A percentile compares a stretch with the other conserved stretches of the same genome.
These are phyloP conservation scores for Jackrogersella minutella DNA, from an alignment of 495 filamentous ascomycete genomes.

Conservation along the genomic window DNA sequence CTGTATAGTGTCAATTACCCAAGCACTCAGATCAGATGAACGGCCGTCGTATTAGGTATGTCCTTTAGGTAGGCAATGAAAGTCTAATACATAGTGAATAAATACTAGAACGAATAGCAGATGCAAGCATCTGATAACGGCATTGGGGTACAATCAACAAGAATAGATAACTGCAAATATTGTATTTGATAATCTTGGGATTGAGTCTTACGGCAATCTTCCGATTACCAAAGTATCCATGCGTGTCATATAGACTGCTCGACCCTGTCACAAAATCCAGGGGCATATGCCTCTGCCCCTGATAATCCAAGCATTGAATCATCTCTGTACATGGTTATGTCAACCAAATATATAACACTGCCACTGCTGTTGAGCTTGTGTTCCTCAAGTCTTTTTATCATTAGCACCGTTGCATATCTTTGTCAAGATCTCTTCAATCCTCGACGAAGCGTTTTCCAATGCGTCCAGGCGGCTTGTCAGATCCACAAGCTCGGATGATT, in stretches of 20 bases:
- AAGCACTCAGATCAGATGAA: too few species aligned
- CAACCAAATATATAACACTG: not conserved
- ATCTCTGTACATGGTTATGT: not conserved
- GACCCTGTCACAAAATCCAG: not conserved
- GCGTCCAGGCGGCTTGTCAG: slow-evolving; percentile 47
- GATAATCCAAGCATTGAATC: slow-evolving; percentile 37
- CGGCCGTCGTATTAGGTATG: not conserved
- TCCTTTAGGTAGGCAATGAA: not conserved
- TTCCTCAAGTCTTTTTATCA: not conserved
- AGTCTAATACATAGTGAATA: too few species aligned
- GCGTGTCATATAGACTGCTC: not conserved
- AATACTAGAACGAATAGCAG: too few species aligned
- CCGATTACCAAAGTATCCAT: not conserved
- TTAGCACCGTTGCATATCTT: slow-evolving; percentile 34
- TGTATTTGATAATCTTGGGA: not conserved
- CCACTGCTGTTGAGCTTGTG: slow-evolving; percentile 5
- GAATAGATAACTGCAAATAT: not conserved
- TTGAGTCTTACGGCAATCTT: not conserved
- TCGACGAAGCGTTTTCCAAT: slow-evolving; percentile 48
- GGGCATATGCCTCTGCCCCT: slow-evolving; percentile 40
- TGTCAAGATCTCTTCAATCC: slow-evolving; percentile 51
- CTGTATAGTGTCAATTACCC: not conserved
- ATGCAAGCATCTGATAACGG: not conserved
- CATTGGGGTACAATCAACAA: not conserved
- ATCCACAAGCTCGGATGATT: slow-evolving; percentile 48